phyloP scores from a whole-genome alignment of 331 rosid genomes.

The Stylosanthes scabra region DNA sequence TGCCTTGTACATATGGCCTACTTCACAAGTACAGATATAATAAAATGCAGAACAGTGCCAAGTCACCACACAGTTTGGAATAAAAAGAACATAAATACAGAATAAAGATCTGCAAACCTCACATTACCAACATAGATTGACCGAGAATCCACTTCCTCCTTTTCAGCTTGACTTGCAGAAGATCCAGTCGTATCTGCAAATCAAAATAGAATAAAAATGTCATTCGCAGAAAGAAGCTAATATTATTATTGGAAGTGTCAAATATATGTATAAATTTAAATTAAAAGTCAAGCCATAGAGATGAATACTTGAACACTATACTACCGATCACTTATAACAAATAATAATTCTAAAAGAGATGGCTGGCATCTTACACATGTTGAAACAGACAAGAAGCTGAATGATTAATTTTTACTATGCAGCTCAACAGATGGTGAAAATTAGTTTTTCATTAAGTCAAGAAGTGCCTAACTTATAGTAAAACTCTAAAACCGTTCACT shows the following conservation, averaged over 20 bases:
- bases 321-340: background rate
- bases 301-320: background rate
- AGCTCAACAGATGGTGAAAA: background rate
- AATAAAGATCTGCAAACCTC: slow-evolving; percentile 55
- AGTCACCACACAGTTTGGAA: slow-evolving; percentile 1
- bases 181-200: slow-evolving; percentile 73
- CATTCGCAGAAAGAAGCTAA: slow-evolving; percentile 17
- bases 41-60: background rate
- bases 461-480: background rate
- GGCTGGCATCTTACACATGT: background rate
- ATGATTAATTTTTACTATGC: background rate
- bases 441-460: background rate
- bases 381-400: background rate
- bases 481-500: background rate
- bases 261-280: background rate
- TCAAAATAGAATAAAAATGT: slow-evolving; percentile 33
- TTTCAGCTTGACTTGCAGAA: slow-evolving; percentile 91
- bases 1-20: slow-evolving; percentile 5
- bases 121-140: slow-evolving; percentile 99
- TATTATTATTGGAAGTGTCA: background rate
- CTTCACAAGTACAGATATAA: slow-evolving; percentile 7
- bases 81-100: background rate
- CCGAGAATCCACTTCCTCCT: slow-evolving; percentile 97
- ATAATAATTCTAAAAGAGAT: background rate
- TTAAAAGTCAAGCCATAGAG: background rate